phyloP scores from a whole-genome alignment of 1,139 yeast species.

The Pichia sp. region DNA sequence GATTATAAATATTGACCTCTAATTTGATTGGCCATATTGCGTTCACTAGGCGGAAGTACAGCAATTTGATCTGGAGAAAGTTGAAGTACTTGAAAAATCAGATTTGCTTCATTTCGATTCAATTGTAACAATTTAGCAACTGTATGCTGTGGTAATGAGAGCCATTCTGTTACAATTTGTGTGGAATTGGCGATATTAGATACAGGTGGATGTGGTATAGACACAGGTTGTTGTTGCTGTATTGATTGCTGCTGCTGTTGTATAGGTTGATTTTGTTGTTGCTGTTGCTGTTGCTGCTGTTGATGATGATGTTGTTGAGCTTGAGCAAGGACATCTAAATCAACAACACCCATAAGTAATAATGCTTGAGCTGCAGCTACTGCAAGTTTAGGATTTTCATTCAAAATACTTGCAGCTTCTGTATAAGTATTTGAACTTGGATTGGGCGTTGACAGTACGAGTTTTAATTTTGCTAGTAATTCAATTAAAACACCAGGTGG shows the following conservation, averaged over 20 bases:
- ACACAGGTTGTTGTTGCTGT: conserved; percentile 3
- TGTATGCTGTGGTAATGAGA: conserved; percentile 43
- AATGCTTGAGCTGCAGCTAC: conserved; percentile 66
- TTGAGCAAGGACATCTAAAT: conserved; percentile 52
- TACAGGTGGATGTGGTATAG: background rate
- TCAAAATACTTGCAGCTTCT: conserved; percentile 36
- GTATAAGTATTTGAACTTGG: conserved; percentile 36
- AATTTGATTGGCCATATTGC: conserved; percentile 51
- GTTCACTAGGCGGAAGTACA: conserved; percentile 54
- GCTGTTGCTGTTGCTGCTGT: background rate
- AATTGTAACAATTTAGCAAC: conserved; percentile 42
- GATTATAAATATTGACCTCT: conserved; percentile 47
- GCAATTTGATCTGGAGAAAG: conserved; percentile 51
- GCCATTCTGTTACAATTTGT: conserved; percentile 37
- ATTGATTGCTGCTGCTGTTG: conserved; percentile 23
- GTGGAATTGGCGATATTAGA: conserved; percentile 8
- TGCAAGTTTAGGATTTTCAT: conserved; percentile 46
- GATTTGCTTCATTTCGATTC: conserved; percentile 53
- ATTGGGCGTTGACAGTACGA: conserved; percentile 43
- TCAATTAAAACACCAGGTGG: conserved; percentile 68
- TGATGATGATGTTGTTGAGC: conserved; percentile 26
- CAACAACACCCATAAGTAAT: conserved; percentile 69
- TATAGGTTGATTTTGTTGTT: background rate
- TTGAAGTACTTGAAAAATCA: conserved; percentile 58
- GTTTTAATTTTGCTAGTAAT: conserved; percentile 55